Percentiles rank a stretch among this genome's conserved stretches.
Conservation (phyloP, 768 basidiomycete genomes). For the Multifurca ochricompacta region DNA sequence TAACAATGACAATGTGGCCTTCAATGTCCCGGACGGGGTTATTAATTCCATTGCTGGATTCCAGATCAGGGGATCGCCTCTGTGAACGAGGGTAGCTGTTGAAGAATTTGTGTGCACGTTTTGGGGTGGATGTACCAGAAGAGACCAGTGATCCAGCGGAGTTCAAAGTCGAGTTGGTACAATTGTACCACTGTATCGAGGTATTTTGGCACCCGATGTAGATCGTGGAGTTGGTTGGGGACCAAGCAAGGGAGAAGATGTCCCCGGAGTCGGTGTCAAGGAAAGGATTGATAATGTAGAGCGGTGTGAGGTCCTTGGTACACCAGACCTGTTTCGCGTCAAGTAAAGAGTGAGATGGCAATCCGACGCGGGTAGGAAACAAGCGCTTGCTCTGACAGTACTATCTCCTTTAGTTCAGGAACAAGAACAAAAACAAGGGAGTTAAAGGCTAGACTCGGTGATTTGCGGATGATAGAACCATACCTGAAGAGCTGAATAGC, state of each 20-base stretch:
- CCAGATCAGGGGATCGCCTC: conserved; percentile 57
- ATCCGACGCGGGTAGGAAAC: not conserved
- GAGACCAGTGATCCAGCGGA: conserved; percentile 12
- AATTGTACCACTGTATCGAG: conserved; percentile 83
- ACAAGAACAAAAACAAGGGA: no score
- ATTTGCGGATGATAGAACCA: conserved; percentile 15
- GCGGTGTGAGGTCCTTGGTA: conserved; percentile 51
- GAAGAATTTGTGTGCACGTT: conserved; percentile 80
- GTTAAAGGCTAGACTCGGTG: not conserved
- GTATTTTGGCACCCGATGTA: conserved; percentile 92
- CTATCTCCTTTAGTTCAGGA: conserved; percentile 70
- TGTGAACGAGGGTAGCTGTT: conserved; percentile 78
- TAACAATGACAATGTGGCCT: conserved; percentile 22
- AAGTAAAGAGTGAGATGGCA: not conserved
- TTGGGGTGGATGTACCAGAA: conserved; percentile 25
- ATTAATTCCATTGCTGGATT: conserved; percentile 47
- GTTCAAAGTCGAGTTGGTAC: conserved; percentile 27
- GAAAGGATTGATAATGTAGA: conserved; percentile 73
- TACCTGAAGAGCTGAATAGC: conserved; percentile 88
- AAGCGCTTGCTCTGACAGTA: conserved; percentile 62
- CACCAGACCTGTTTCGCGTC: conserved; percentile 62
- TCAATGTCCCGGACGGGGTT: conserved; percentile 26
- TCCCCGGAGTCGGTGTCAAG: conserved; percentile 78
- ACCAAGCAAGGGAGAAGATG: conserved; percentile 81
- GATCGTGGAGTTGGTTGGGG: conserved; percentile 53